phyloP scores from a whole-genome alignment of 805 yeast species.

The Millerago galiae region DNA sequence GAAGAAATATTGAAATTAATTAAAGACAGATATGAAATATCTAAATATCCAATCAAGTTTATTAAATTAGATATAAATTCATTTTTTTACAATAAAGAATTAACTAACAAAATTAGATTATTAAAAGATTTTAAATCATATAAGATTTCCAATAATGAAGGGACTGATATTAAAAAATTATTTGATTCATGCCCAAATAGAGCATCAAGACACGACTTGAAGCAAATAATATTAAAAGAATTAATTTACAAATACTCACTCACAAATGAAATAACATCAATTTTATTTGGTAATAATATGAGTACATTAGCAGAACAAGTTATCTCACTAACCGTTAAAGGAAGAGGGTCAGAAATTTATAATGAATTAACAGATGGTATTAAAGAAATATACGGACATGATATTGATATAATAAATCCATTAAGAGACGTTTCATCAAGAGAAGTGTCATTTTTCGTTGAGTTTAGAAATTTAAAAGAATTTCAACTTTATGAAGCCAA shows the following conservation, averaged over 20 bases:
- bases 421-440: conserved; percentile 65
- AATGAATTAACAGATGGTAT: conserved; percentile 40
- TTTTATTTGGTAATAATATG: conserved; percentile 74
- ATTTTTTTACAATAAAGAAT: conserved; percentile 28
- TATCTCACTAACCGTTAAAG: conserved; percentile 75
- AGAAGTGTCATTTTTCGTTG: conserved; percentile 56
- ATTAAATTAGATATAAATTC: conserved; percentile 36
- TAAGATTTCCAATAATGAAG: conserved; percentile 8
- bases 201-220: conserved; percentile 62
- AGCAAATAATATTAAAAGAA: conserved; percentile 39
- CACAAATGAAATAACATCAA: conserved; percentile 40
- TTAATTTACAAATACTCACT: conserved; percentile 42
- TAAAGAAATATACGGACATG: conserved; percentile 23
- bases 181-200: conserved; percentile 39
- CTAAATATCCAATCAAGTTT: conserved; percentile 30
- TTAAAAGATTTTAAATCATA: conserved; percentile 22
- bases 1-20: conserved; percentile 10
- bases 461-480: conserved; percentile 23
- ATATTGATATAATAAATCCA: conserved; percentile 55
- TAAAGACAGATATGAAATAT: conserved; percentile 15
- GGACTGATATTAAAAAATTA: conserved; percentile 26
- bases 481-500: conserved; percentile 17
- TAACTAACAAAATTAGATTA: conserved; percentile 26
- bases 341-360: conserved; percentile 71
- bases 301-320: conserved; percentile 75